These are phyloP conservation scores for Xylariaceae sp. DNA, from an alignment of 2,329 filamentous ascomycete species.

Conservation along the genomic window DNA sequence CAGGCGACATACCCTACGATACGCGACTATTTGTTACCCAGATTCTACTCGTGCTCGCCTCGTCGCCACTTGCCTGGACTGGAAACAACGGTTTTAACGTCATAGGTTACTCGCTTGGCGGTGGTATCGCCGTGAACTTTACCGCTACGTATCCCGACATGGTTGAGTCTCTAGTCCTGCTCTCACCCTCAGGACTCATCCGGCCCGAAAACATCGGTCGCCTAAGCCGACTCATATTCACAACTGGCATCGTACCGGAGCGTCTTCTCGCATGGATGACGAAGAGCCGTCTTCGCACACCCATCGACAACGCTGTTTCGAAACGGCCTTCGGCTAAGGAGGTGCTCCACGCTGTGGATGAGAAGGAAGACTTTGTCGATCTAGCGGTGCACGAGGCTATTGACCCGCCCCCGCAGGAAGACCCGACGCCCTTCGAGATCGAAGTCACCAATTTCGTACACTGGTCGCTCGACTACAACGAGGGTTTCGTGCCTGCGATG, in stretches of 20 bases:
- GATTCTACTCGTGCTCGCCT: constrained; percentile 64
- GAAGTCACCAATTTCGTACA: constrained; percentile 48
- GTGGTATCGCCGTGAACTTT: constrained; percentile 71
- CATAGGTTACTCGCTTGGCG: constrained; percentile 77
- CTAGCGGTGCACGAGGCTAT: constrained; percentile 41
- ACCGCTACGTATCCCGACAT: constrained; percentile 66
- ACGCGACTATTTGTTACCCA: constrained; percentile 68
- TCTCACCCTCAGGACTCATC: constrained; percentile 76
- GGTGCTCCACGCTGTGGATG: constrained; percentile 13
- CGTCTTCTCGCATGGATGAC: constrained; percentile 46
- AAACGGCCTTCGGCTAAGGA: constrained; percentile 21
- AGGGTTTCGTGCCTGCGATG: constrained; percentile 56
- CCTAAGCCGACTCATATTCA: constrained; percentile 47
- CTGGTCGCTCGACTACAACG: constrained; percentile 54
- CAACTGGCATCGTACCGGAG: constrained; percentile 50
- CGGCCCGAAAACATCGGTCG: constrained; percentile 48
- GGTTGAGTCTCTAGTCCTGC: constrained; percentile 64
- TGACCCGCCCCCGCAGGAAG: constrained; percentile 24
- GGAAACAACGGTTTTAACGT: constrained; percentile 55
- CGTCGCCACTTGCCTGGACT: constrained; percentile 65
- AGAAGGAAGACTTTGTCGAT: constrained; percentile 34
- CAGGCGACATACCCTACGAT: constrained; percentile 64
- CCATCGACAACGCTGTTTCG: constrained; percentile 41
- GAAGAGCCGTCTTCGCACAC: constrained; percentile 43
- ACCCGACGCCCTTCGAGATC: constrained; percentile 39